phyloP scores from a whole-genome alignment of 805 yeast species.

The Yarrowia sp. region DNA sequence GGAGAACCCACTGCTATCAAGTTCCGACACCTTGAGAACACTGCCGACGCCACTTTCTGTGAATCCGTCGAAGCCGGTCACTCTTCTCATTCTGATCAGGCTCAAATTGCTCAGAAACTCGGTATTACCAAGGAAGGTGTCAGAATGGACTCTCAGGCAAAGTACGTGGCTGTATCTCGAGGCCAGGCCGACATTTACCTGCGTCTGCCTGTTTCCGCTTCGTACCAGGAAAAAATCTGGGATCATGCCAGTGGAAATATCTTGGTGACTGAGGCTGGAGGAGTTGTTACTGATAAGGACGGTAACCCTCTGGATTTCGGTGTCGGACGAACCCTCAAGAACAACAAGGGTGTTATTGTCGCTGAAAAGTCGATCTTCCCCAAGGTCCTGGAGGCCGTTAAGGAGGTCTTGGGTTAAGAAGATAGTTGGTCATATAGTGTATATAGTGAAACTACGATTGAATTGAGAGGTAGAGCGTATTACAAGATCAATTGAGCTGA shows the following conservation, averaged over 20 bases:
- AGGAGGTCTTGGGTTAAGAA: slow-evolving; percentile 45
- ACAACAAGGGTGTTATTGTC: slow-evolving; percentile 92
- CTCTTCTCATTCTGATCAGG: slow-evolving; percentile 85
- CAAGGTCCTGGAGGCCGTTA: slow-evolving; percentile 51
- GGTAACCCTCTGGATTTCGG: slow-evolving; percentile 80
- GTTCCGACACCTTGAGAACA: slow-evolving; percentile 51
- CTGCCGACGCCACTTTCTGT: slow-evolving; percentile 61
- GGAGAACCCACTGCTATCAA: slow-evolving; percentile 44
- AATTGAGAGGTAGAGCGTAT: too few relatives aligned
- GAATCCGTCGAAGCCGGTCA: slow-evolving; percentile 97
- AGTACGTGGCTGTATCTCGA: slow-evolving; percentile 84
- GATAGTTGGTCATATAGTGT: too few relatives aligned
- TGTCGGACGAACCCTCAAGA: slow-evolving; percentile 67
- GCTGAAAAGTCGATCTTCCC: slow-evolving; percentile 53
- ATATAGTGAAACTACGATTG: neutral
- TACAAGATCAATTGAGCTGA: too few relatives aligned
- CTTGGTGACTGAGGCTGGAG: slow-evolving; percentile 86
- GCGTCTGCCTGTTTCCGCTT: slow-evolving; percentile 73
- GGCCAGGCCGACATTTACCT: slow-evolving; percentile 93
- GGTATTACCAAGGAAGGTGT: slow-evolving; percentile 58
- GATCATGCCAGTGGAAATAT: slow-evolving; percentile 97
- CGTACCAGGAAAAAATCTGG: slow-evolving; percentile 93
- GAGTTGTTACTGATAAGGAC: slow-evolving; percentile 78
- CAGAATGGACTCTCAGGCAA: slow-evolving; percentile 92
- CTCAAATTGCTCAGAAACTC: slow-evolving; percentile 62